Conservation (phyloP, 345 rosid species). For the Fremontodendron californicum region DNA sequence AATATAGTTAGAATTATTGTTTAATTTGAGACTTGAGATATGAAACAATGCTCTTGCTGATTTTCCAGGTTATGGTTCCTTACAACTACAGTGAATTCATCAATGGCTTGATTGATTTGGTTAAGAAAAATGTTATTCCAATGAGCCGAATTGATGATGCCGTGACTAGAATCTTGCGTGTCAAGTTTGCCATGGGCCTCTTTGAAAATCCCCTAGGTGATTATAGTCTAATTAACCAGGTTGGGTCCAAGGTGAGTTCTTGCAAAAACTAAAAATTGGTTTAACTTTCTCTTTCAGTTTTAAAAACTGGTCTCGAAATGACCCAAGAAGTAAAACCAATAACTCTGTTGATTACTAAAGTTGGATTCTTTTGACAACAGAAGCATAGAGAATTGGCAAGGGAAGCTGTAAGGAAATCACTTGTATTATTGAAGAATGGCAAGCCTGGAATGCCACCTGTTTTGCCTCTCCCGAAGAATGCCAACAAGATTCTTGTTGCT, state of each 20-base stretch:
- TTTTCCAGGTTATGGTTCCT: conserved; percentile 26
- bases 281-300: not conserved
- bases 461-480: conserved; percentile 51
- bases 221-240: not conserved
- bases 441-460: conserved; percentile 33
- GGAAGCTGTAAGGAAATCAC: conserved; percentile 68
- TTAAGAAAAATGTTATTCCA: conserved; percentile 45
- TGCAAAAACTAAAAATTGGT: not conserved
- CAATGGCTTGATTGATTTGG: conserved; percentile 34
- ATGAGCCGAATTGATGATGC: conserved; percentile 66
- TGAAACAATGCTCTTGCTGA: not conserved
- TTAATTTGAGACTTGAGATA: not conserved
- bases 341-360: not conserved
- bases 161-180: conserved; percentile 53
- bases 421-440: conserved; percentile 58
- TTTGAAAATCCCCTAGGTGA: conserved; percentile 33
- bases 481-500: conserved; percentile 46
- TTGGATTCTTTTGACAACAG: conserved; percentile 24
- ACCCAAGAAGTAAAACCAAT: not conserved
- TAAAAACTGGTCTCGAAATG: not conserved
- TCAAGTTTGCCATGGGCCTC: conserved; percentile 58
- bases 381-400: conserved; percentile 65
- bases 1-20: not conserved
- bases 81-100: conserved; percentile 40
- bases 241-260: conserved; percentile 4